Conservation (phyloP, 176 grass and related monocot genomes). For the Oryza meridionalis region DNA sequence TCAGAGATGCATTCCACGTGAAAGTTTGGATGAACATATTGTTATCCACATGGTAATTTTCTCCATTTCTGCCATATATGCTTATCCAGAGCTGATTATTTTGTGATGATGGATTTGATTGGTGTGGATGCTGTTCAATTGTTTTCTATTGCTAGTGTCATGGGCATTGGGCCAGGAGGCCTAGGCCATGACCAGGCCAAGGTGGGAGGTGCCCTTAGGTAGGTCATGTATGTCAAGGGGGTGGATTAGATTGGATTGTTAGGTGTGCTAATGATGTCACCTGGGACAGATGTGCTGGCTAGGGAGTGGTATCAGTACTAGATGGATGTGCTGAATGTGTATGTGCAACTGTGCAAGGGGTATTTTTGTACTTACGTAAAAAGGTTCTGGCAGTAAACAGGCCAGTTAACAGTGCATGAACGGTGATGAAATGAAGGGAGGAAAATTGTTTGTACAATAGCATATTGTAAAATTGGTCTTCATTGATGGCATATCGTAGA, state of each 20-base stretch:
- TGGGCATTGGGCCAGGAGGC: not conserved
- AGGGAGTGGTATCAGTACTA: not conserved
- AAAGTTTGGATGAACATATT: slow-evolving; percentile 93
- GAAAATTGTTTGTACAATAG: not conserved
- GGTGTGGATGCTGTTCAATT: not conserved
- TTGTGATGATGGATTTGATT: slow-evolving; percentile 8
- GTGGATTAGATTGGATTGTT: not conserved
- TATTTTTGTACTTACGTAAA: not conserved
- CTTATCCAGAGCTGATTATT: slow-evolving; percentile 19
- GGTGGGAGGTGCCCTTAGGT: too few species aligned
- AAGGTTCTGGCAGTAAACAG: not conserved
- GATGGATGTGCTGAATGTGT: not conserved
- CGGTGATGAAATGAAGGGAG: not conserved
- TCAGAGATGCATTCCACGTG: slow-evolving; percentile 93
- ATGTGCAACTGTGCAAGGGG: not conserved
- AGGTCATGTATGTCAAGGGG: too few species aligned
- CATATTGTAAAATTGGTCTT: not conserved
- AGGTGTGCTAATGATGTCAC: not conserved
- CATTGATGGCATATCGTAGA: not conserved
- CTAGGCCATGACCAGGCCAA: too few species aligned
- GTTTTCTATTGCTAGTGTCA: not conserved
- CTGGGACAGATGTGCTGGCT: not conserved
- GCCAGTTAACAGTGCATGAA: not conserved
- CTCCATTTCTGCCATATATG: slow-evolving; percentile 28
- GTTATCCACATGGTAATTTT: slow-evolving; percentile 88